phyloP scores from a whole-genome alignment of 2,329 filamentous ascomycete genomes.

The Colletotrichum sp. region DNA sequence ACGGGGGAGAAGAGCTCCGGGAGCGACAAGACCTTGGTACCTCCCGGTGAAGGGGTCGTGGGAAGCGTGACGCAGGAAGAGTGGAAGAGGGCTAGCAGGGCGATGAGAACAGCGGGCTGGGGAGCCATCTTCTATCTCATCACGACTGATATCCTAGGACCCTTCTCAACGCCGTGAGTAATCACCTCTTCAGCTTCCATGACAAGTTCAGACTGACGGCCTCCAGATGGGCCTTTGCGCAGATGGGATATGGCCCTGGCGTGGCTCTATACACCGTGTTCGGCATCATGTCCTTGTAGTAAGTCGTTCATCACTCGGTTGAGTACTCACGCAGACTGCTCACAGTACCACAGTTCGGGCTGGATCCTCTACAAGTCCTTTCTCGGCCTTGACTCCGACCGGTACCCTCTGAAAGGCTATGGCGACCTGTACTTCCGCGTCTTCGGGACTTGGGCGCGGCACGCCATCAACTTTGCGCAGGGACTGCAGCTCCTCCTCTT shows the following conservation, averaged over 20 bases:
- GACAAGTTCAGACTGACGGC: neutral
- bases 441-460: constrained; percentile 46
- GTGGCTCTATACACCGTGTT: constrained; percentile 51
- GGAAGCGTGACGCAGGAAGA: constrained; percentile 35
- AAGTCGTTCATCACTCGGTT: neutral
- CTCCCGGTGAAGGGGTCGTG: neutral
- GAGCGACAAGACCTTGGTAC: neutral
- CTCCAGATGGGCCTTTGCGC: constrained; percentile 22
- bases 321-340: neutral
- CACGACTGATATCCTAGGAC: constrained; percentile 52
- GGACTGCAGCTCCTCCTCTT: constrained; percentile 53
- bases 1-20: neutral
- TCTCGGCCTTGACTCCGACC: constrained; percentile 49
- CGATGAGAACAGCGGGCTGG: constrained; percentile 48
- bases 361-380: constrained; percentile 50
- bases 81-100: constrained; percentile 50
- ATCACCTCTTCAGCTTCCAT: neutral
- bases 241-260: constrained; percentile 47
- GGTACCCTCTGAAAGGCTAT: constrained; percentile 49
- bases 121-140: constrained; percentile 53
- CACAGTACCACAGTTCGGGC: constrained; percentile 43
- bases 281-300: constrained; percentile 30
- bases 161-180: constrained; percentile 40
- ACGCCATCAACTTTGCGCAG: constrained; percentile 53
- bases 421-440: constrained; percentile 53